Percentiles rank a stretch among this genome's conserved stretches.
Evolutionary conservation across 2,329 filamentous ascomycete species (phyloP).

Genomic region (Arachnopeziza araneosa): DNA sequence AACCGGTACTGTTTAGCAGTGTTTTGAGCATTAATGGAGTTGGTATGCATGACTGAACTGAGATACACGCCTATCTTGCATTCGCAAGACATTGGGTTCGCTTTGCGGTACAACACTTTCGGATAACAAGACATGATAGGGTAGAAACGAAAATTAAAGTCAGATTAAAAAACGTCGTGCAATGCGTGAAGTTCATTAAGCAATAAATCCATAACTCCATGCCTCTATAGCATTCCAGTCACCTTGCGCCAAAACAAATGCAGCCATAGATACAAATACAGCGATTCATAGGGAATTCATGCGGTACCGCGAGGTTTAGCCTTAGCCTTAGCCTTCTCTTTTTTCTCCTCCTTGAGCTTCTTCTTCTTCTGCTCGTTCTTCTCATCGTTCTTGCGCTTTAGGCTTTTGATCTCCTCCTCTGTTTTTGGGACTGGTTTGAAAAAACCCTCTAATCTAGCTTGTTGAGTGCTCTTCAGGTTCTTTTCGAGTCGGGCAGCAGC

Average conservation of each 20-base stretch:
- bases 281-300: conserved; percentile 11
- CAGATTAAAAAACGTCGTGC: not conserved
- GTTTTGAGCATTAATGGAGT: not conserved
- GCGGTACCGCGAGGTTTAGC: conserved; percentile 62
- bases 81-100: not conserved
- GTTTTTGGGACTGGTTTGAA: conserved; percentile 92
- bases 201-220: conserved; percentile 1
- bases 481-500: conserved; percentile 78
- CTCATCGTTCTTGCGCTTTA: conserved; percentile 92
- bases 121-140: too few species aligned
- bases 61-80: not conserved
- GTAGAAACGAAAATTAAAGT: not conserved
- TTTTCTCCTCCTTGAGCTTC: conserved; percentile 88
- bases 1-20: not conserved
- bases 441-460: conserved; percentile 89
- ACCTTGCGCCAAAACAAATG: not conserved
- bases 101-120: too few species aligned
- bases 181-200: not conserved
- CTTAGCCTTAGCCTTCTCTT: conserved; percentile 90
- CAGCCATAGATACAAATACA: conserved; percentile 4
- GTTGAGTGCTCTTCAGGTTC: conserved; percentile 85
- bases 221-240: not conserved
- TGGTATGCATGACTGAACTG: not conserved
- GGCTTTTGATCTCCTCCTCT: conserved; percentile 71
- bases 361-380: conserved; percentile 92